Evolutionary conservation across 306 rosid species (phyloP).

Genomic region (Fagus crenata): DNA sequence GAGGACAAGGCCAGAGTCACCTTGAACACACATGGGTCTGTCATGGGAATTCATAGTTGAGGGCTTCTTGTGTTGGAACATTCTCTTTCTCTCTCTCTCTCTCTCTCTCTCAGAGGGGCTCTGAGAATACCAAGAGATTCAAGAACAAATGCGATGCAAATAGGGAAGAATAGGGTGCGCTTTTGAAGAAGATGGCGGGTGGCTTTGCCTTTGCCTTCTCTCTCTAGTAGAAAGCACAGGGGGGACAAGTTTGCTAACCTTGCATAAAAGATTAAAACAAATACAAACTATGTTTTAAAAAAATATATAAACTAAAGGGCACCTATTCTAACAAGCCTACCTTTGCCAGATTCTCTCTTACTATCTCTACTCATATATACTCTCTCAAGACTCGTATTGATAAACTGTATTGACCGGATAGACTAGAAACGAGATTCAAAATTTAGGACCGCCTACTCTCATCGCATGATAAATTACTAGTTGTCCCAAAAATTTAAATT

Average conservation of each 20-base stretch:
- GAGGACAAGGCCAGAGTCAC: conserved; percentile 97
- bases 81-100: conserved; percentile 54
- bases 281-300: conserved; percentile 5
- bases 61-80: conserved; percentile 99
- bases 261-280: conserved; percentile 32
- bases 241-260: conserved; percentile 36
- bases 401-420: too few species aligned
- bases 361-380: conserved; percentile 21
- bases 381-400: too few species aligned
- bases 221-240: conserved; percentile 43
- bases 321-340: conserved; percentile 51
- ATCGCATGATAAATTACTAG: background rate
- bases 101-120: conserved; percentile 48
- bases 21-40: conserved; percentile 95
- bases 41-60: conserved; percentile 97
- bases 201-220: conserved; percentile 40
- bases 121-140: conserved; percentile 69
- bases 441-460: too few species aligned
- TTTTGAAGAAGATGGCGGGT: conserved; percentile 59
- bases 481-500: background rate
- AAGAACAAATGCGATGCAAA: conserved; percentile 99
- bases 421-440: too few species aligned
- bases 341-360: conserved; percentile 56
- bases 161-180: conserved; percentile 91
- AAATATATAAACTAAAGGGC: conserved; percentile 33